Percentiles rank a stretch among this genome's conserved stretches.
These are phyloP conservation scores for Metschnikowia corniflorae DNA, from an alignment of 805 yeast genomes.

Conservation along the genomic window DNA sequence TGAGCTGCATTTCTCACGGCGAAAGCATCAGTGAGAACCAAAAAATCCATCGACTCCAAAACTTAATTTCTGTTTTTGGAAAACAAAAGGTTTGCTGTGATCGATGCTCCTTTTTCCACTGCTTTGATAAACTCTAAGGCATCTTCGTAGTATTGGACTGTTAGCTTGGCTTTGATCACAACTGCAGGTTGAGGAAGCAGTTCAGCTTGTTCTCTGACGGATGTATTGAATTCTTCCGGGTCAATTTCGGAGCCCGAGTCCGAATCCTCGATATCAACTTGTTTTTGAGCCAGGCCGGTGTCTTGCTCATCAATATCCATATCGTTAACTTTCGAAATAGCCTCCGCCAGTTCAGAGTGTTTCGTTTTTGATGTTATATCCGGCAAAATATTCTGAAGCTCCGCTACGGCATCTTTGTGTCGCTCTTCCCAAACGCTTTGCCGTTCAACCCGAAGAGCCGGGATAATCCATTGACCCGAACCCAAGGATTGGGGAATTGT, in stretches of 20 bases:
- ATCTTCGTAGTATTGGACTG: constrained; percentile 70
- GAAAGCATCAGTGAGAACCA: constrained; percentile 87
- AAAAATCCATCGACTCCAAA: constrained; percentile 86
- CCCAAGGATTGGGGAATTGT: too few relatives aligned
- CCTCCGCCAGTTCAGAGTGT: constrained; percentile 23
- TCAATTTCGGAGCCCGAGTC: constrained; percentile 18
- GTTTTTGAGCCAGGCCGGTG: constrained; percentile 9
- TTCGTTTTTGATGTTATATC: constrained; percentile 16
- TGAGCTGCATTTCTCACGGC: constrained; percentile 60
- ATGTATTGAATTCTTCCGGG: constrained; percentile 23
- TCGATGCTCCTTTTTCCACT: constrained; percentile 60
- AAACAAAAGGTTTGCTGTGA: constrained; percentile 61
- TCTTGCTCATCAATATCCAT: constrained; percentile 21
- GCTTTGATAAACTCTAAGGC: constrained; percentile 71
- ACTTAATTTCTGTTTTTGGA: constrained; percentile 87
- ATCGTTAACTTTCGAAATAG: constrained; percentile 14
- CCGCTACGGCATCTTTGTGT: constrained; percentile 45
- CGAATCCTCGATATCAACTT: constrained; percentile 6
- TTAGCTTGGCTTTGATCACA: constrained; percentile 53
- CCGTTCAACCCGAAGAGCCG: too few relatives aligned
- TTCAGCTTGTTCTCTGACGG: constrained; percentile 27
- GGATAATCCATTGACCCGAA: too few relatives aligned
- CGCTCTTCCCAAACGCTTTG: constrained; percentile 71
- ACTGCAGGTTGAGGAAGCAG: constrained; percentile 28
- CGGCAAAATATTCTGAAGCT: constrained; percentile 37